Evolutionary conservation across 2,329 filamentous ascomycete species (phyloP).

Genomic region (Pseudopyrenochaeta lycopersici): DNA sequence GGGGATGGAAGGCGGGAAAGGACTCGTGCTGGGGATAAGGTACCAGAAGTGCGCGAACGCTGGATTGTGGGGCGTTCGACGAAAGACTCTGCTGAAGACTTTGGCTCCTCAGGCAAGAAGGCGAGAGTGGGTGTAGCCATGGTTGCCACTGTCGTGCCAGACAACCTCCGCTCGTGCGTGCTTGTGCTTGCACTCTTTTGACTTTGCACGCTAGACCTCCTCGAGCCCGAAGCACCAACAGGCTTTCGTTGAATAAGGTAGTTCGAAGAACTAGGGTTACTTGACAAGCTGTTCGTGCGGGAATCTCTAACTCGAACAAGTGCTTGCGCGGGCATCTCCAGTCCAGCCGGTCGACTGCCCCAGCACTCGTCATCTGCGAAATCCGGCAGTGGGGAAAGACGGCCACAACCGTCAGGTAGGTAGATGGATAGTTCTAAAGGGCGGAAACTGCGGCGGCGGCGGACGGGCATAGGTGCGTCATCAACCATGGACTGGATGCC

Average conservation of each 20-base stretch:
- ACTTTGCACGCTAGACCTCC: constrained; percentile 41
- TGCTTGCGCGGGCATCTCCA: constrained; percentile 45
- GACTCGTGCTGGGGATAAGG: constrained; percentile 31
- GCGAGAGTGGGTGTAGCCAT: constrained; percentile 36
- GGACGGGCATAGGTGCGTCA: constrained; percentile 40
- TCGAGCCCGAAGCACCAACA: constrained; percentile 34
- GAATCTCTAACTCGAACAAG: constrained; percentile 43
- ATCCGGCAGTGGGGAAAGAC: constrained; percentile 51
- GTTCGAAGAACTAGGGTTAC: constrained; percentile 31
- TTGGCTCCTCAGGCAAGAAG: constrained; percentile 35
- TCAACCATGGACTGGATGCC: constrained; percentile 44
- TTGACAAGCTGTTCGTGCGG: constrained; percentile 37
- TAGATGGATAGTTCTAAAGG: constrained; percentile 53
- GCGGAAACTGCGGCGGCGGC: constrained; percentile 46
- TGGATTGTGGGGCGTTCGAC: constrained; percentile 30
- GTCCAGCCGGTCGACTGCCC: constrained; percentile 29
- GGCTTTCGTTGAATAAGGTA: constrained; percentile 46
- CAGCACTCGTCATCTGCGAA: constrained; percentile 40
- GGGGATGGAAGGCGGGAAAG: constrained; percentile 45
- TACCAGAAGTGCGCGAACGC: constrained; percentile 38
- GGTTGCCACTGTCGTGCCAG: constrained; percentile 30
- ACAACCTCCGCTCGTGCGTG: constrained; percentile 30
- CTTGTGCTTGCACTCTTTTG: constrained; percentile 20
- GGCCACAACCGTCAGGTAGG: constrained; percentile 37
- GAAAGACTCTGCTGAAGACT: constrained; percentile 23